A percentile compares a stretch with the other conserved stretches of the same genome.
Evolutionary conservation across 257 asterid genomes (phyloP).

Genomic region (Solanum arcanum): DNA sequence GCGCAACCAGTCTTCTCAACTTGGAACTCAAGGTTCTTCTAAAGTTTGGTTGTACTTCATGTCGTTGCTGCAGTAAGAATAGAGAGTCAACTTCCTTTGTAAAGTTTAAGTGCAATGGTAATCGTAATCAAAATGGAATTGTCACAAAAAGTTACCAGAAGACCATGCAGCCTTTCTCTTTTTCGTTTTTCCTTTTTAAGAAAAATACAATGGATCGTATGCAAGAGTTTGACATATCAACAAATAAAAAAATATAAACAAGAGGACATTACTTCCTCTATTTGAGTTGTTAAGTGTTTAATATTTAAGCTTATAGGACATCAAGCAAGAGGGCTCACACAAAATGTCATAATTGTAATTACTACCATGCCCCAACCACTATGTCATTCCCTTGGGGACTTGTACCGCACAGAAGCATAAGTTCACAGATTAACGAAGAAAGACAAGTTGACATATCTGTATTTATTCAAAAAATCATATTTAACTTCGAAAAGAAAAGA

Average conservation of each 20-base stretch:
- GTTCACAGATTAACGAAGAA: neutral
- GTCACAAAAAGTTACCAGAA: neutral
- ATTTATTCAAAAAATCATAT: neutral
- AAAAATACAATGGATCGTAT: neutral
- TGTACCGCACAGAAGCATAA: neutral
- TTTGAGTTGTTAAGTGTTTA: neutral
- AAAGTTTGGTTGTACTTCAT: constrained; percentile 25
- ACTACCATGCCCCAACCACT: neutral
- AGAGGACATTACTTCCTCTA: neutral
- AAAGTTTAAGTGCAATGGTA: neutral
- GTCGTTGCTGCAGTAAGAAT: constrained; percentile 21
- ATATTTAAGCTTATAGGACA: neutral
- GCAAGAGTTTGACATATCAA: neutral
- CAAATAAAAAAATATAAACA: neutral
- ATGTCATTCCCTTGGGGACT: neutral
- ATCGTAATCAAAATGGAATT: neutral
- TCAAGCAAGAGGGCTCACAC: neutral
- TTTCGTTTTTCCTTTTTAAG: neutral
- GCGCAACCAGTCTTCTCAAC: constrained; percentile 34
- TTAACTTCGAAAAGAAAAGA: neutral
- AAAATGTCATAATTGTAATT: neutral
- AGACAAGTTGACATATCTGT: neutral
- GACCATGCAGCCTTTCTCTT: neutral
- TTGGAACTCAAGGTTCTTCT: constrained; percentile 31
- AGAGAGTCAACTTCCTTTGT: neutral